Conservation (phyloP, 495 filamentous ascomycete species). For the Lentithecium fluviatile region DNA sequence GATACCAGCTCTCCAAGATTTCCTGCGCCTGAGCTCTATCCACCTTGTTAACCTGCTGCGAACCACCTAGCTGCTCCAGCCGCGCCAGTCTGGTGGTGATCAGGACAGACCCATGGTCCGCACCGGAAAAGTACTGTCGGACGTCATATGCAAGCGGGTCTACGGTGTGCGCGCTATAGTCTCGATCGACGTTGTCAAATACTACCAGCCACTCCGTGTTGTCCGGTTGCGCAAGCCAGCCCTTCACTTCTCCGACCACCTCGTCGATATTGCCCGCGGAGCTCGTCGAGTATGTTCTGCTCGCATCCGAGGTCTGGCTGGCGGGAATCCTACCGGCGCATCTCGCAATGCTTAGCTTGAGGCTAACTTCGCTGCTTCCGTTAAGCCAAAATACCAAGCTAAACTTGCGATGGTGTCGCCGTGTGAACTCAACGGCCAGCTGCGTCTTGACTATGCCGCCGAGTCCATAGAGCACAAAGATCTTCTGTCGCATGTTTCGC, state of each 20-base stretch:
- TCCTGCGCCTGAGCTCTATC: conserved; percentile 24
- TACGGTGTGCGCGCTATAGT: background rate
- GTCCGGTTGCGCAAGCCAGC: conserved; percentile 39
- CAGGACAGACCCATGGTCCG: conserved; percentile 45
- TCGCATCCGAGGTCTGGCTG: conserved; percentile 10
- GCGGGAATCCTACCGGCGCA: conserved; percentile 19
- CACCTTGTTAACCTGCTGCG: conserved; percentile 35
- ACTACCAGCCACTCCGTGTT: conserved; percentile 44
- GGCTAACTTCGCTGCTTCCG: conserved; percentile 18
- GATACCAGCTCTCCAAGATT: conserved; percentile 27
- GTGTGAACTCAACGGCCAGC: conserved; percentile 29
- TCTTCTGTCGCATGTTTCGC: conserved; percentile 23
- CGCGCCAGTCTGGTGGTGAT: conserved; percentile 46
- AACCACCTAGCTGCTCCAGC: conserved; percentile 20
- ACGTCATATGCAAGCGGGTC: conserved; percentile 42
- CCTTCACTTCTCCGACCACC: conserved; percentile 38
- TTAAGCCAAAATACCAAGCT: conserved; percentile 35
- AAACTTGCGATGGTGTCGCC: conserved; percentile 25
- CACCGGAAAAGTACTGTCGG: conserved; percentile 40
- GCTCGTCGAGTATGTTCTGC: background rate
- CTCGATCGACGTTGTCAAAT: conserved; percentile 40
- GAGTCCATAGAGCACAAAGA: conserved; percentile 23
- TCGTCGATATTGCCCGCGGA: conserved; percentile 27
- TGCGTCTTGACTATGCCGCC: conserved; percentile 33
- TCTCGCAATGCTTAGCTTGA: conserved; percentile 30